These are phyloP conservation scores for Holtermanniella nyarrowii DNA, from an alignment of 768 basidiomycete species.

Conservation along the genomic window DNA sequence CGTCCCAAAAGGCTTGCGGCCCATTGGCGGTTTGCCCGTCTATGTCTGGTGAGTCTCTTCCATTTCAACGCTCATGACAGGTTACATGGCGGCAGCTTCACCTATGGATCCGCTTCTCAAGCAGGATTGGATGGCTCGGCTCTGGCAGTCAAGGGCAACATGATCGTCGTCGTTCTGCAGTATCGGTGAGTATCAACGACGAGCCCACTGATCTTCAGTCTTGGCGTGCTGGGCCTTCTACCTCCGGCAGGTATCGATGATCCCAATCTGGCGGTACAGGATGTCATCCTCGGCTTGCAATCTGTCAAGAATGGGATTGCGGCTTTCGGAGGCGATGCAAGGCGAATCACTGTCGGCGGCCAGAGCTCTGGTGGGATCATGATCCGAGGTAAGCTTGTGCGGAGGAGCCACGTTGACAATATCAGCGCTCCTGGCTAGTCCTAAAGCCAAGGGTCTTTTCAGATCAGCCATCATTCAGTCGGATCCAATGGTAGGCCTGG, in stretches of 20 bases:
- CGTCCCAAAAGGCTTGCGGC: slow-evolving; percentile 48
- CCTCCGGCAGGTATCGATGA: slow-evolving; percentile 50
- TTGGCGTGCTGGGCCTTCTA: slow-evolving; percentile 55
- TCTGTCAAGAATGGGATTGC: slow-evolving; percentile 53
- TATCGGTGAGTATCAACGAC: slow-evolving; percentile 71
- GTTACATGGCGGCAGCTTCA: slow-evolving; percentile 80
- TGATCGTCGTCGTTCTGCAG: slow-evolving; percentile 72
- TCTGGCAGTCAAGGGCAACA: slow-evolving; percentile 55
- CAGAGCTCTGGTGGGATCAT: slow-evolving; percentile 72
- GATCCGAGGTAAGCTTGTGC: slow-evolving; percentile 47
- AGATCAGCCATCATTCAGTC: slow-evolving; percentile 70
- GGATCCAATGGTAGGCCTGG: slow-evolving; percentile 62
- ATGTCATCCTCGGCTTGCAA: slow-evolving; percentile 57
- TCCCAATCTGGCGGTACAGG: slow-evolving; percentile 38
- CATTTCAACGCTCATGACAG: slow-evolving; percentile 39
- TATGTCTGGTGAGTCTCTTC: slow-evolving; percentile 33
- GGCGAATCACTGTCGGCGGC: slow-evolving; percentile 59
- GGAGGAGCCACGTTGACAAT: not conserved
- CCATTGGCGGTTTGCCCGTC: slow-evolving; percentile 40
- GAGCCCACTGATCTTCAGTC: slow-evolving; percentile 41
- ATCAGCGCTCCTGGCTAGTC: slow-evolving; percentile 56
- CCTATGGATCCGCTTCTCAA: slow-evolving; percentile 57
- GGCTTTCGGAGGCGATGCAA: slow-evolving; percentile 56
- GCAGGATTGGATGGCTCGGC: slow-evolving; percentile 68
- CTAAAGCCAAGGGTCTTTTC: slow-evolving; percentile 63